Conservation (phyloP, 2,329 filamentous ascomycete genomes). For the Aspergillus texensis region DNA sequence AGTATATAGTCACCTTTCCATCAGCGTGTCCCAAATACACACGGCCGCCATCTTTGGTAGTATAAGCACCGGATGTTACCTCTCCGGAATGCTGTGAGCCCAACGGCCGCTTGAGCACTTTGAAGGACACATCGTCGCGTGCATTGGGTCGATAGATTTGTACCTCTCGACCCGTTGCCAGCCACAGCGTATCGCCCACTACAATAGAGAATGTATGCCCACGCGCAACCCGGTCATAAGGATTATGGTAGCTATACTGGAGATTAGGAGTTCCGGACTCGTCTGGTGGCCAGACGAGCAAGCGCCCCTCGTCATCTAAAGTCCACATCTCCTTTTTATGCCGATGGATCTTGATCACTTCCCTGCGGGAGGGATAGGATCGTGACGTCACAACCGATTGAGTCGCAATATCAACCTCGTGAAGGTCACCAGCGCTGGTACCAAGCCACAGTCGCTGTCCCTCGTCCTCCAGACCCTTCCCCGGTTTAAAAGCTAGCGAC, state of each 20-base stretch:
- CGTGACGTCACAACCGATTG: slow-evolving; percentile 72
- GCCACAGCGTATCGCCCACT: slow-evolving; percentile 82
- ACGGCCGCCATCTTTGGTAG: slow-evolving; percentile 73
- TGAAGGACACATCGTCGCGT: slow-evolving; percentile 70
- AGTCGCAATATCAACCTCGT: slow-evolving; percentile 80
- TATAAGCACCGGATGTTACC: slow-evolving; percentile 78
- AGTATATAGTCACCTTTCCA: slow-evolving; percentile 94
- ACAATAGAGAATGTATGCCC: slow-evolving; percentile 88
- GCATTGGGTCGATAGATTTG: slow-evolving; percentile 77
- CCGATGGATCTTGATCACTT: slow-evolving; percentile 82
- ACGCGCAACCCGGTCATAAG: slow-evolving; percentile 70
- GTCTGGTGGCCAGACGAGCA: slow-evolving; percentile 86
- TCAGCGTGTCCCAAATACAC: slow-evolving; percentile 91
- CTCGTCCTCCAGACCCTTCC: slow-evolving; percentile 74
- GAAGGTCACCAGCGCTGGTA: slow-evolving; percentile 82
- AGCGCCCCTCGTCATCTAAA: slow-evolving; percentile 81
- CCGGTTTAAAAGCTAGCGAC: slow-evolving; percentile 83
- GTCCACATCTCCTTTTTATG: slow-evolving; percentile 92
- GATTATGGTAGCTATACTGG: slow-evolving; percentile 69
- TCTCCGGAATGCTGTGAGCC: slow-evolving; percentile 76
- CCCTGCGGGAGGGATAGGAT: slow-evolving; percentile 73
- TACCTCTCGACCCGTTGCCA: slow-evolving; percentile 84
- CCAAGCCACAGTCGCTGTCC: slow-evolving; percentile 86
- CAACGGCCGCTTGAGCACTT: slow-evolving; percentile 72
- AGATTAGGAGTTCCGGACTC: slow-evolving; percentile 73